Conservation (phyloP, 1,284 basidiomycete species). For the Sporisorium graminicola region DNA sequence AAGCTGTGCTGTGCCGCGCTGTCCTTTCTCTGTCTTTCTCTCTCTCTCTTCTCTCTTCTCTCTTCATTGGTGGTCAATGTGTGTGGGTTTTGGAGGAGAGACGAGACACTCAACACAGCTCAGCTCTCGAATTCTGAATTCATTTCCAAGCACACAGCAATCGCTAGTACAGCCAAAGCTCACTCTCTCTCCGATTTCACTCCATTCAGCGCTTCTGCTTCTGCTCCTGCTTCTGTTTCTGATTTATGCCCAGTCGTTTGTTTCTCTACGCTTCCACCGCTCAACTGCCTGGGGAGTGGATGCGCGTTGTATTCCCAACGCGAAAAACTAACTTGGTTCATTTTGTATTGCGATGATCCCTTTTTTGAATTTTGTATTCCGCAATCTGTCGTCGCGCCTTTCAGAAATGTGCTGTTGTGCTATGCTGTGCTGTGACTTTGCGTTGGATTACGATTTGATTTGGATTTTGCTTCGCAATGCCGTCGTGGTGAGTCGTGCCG, state of each 20-base stretch:
- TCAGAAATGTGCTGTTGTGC: background rate
- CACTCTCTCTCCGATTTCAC: background rate
- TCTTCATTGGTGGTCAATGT: no score
- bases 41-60: no score
- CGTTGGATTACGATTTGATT: background rate
- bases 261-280: conserved; percentile 4
- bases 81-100: no score
- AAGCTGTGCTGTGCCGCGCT: background rate
- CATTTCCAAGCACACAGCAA: background rate
- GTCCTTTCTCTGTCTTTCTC: no score
- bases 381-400: background rate
- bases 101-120: no score
- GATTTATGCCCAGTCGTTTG: background rate
- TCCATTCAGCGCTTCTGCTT: no score
- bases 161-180: background rate
- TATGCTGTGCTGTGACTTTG: conserved; percentile 14
- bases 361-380: conserved; percentile 2
- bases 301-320: conserved; percentile 3
- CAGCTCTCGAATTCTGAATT: background rate
- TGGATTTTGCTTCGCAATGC: no score
- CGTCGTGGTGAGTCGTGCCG: no score
- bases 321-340: background rate
- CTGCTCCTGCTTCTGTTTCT: no score
- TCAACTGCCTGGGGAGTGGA: background rate
- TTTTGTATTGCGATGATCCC: background rate